Conservation (phyloP, 768 basidiomycete species). For the Trametopsis cervina region DNA sequence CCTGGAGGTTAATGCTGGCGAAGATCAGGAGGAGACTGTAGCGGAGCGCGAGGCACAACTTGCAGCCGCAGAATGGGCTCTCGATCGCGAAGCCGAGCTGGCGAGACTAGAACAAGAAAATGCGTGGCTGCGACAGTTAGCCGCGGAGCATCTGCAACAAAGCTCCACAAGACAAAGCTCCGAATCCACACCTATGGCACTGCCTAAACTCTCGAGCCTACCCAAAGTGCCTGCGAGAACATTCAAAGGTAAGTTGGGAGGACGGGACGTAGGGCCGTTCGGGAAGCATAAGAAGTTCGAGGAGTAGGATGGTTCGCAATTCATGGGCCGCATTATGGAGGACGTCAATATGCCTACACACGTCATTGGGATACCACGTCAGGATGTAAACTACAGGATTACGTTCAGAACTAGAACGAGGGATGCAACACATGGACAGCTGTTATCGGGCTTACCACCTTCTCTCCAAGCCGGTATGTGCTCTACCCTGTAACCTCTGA, state of each 20-base stretch:
- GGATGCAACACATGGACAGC: too few species aligned
- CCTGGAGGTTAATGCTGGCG: background rate
- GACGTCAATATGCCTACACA: too few species aligned
- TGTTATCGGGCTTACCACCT: too few species aligned
- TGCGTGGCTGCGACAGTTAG: conserved; percentile 64
- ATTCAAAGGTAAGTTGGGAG: conserved; percentile 8
- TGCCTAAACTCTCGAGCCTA: conserved; percentile 4
- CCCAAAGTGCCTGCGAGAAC: conserved; percentile 2
- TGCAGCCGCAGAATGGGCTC: conserved; percentile 57
- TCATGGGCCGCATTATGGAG: too few species aligned
- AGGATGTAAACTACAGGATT: too few species aligned
- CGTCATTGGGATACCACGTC: too few species aligned
- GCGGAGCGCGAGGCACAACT: conserved; percentile 24
- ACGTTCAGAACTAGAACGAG: too few species aligned
- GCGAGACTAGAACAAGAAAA: conserved; percentile 86
- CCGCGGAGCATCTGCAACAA: conserved; percentile 21
- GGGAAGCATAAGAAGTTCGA: conserved; percentile 14
- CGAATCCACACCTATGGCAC: conserved; percentile 1
- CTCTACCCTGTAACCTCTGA: too few species aligned
- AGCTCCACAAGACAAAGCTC: background rate
- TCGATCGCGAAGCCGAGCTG: conserved; percentile 90
- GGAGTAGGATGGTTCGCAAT: too few species aligned
- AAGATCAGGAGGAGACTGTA: conserved; percentile 2
- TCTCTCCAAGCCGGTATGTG: too few species aligned
- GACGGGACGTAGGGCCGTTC: conserved; percentile 11